Percentiles rank a stretch among this genome's conserved stretches.
Evolutionary conservation across 2,329 filamentous ascomycete species (phyloP).

Genomic region (Triangularia setosa): DNA sequence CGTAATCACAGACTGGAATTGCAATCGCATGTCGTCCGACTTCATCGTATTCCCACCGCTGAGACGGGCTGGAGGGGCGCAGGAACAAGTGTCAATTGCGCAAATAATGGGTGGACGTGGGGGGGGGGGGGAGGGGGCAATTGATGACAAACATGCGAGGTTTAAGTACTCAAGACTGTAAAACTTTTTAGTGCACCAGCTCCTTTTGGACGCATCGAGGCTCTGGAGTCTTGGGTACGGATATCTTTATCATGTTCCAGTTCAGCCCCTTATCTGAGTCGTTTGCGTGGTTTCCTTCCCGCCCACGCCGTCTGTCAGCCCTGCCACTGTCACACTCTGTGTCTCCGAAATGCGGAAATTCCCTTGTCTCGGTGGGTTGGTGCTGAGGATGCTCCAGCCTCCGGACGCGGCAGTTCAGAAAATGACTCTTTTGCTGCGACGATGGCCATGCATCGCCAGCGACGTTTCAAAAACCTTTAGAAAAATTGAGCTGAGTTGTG

Average conservation of each 20-base stretch:
- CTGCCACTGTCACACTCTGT: background rate
- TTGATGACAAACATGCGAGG: background rate
- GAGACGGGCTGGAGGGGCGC: background rate
- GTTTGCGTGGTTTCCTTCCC: background rate
- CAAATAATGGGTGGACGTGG: background rate
- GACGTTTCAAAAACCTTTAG: background rate
- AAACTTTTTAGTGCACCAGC: background rate
- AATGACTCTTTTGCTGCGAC: conserved; percentile 11
- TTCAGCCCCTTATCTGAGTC: background rate
- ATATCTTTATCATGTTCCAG: background rate
- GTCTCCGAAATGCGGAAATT: background rate
- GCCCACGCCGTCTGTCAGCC: background rate
- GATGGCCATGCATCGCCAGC: conserved; percentile 3
- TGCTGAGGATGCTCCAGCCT: background rate
- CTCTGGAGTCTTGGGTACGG: background rate
- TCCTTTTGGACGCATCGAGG: too few species aligned
- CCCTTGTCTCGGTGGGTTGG: background rate
- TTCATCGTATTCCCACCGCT: background rate
- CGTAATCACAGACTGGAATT: background rate
- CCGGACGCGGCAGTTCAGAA: background rate
- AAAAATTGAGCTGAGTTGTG: conserved; percentile 10
- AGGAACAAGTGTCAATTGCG: background rate
- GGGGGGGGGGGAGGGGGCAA: background rate
- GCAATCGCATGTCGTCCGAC: conserved; percentile 5
- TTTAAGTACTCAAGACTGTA: too few species aligned